A percentile compares a stretch with the other conserved stretches of the same genome.
Evolutionary conservation across 2,329 filamentous ascomycete genomes (phyloP).

Genomic region (Coniochaeta sp.): DNA sequence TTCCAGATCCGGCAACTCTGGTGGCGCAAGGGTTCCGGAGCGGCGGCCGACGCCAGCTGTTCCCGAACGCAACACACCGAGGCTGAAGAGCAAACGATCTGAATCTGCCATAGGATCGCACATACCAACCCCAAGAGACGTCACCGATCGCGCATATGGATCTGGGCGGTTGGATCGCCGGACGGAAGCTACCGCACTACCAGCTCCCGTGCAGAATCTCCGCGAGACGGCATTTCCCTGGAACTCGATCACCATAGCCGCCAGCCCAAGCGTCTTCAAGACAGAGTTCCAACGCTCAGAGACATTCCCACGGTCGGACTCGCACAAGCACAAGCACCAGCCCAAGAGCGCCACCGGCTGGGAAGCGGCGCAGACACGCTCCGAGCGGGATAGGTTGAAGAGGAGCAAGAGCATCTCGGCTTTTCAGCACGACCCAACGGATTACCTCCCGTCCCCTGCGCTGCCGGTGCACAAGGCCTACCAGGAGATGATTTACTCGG

Average conservation of each 20-base stretch:
- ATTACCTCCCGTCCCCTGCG: background rate
- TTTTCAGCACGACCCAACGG: background rate
- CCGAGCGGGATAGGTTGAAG: background rate
- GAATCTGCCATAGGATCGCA: background rate
- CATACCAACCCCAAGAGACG: background rate
- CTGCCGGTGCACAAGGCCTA: background rate
- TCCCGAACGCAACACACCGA: background rate
- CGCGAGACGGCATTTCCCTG: background rate
- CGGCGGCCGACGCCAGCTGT: background rate
- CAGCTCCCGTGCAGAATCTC: background rate
- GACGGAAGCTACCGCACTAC: background rate
- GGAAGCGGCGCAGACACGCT: background rate
- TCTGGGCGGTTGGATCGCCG: background rate
- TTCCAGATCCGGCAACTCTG: background rate
- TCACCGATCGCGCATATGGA: slow-evolving; percentile 26
- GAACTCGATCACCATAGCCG: slow-evolving; percentile 12
- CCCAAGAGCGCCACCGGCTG: background rate
- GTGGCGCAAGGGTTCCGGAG: background rate
- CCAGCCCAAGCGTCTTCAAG: slow-evolving; percentile 14
- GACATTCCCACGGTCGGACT: background rate
- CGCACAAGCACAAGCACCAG: background rate
- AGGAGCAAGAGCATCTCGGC: slow-evolving; percentile 1
- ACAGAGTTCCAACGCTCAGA: background rate
- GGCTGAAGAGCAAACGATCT: background rate
- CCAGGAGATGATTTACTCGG: background rate